Evolutionary conservation across 192 early-diverging fungal species (phyloP).

Genomic region (Cladochytrium replicatum): DNA sequence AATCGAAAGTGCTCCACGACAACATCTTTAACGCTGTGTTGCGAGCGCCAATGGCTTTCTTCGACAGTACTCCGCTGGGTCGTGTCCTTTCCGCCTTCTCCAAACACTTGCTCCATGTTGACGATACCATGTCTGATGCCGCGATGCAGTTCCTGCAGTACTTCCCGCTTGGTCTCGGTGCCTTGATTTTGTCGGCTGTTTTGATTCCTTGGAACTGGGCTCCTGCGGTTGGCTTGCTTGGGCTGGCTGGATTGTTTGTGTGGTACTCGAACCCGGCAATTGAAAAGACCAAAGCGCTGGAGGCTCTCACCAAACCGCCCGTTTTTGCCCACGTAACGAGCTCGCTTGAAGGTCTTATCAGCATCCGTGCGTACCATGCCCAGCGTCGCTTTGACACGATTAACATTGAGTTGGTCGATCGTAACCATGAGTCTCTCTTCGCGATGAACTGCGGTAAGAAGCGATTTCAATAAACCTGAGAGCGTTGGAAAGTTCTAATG

Average conservation of each 20-base stretch:
- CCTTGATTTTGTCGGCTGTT: constrained; percentile 44
- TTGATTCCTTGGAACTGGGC: constrained; percentile 56
- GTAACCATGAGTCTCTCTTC: constrained; percentile 44
- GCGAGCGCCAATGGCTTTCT: constrained; percentile 50
- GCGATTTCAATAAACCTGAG: background rate
- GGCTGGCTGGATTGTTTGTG: constrained; percentile 32
- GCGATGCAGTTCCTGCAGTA: constrained; percentile 42
- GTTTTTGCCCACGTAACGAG: constrained; percentile 58
- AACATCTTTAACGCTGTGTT: constrained; percentile 21
- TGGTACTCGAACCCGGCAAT: constrained; percentile 27
- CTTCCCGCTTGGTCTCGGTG: constrained; percentile 39
- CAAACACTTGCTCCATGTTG: constrained; percentile 41
- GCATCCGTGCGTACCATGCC: constrained; percentile 54
- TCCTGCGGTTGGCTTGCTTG: constrained; percentile 30
- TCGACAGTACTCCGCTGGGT: constrained; percentile 49
- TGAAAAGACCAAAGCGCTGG: constrained; percentile 36
- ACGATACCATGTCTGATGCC: constrained; percentile 40
- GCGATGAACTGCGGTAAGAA: constrained; percentile 24
- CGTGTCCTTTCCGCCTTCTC: constrained; percentile 43
- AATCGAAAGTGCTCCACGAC: constrained; percentile 34
- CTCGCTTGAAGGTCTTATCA: constrained; percentile 53
- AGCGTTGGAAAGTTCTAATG: constrained; percentile 25
- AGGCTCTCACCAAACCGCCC: constrained; percentile 50
- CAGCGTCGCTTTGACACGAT: constrained; percentile 44
- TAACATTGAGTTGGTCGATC: constrained; percentile 46